phyloP scores from a whole-genome alignment of 192 early-diverging fungal genomes.

The Rhizoclosmatium sp. region DNA sequence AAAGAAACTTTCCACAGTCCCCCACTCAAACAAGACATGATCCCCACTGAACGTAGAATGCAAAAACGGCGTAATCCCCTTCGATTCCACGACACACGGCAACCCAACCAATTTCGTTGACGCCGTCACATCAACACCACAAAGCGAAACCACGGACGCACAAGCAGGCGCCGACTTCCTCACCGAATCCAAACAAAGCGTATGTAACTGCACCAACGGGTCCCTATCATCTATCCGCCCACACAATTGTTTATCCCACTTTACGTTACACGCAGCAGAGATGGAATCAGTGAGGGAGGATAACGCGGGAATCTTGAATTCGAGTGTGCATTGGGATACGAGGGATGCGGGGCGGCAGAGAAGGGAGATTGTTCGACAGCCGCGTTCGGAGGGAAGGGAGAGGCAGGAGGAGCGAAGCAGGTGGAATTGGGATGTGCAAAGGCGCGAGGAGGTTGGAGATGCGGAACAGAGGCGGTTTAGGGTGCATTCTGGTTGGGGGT shows the following conservation, averaged over 20 bases:
- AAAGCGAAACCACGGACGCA: too few species aligned
- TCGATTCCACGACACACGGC: neutral
- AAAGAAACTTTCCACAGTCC: neutral
- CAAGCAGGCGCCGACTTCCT: too few species aligned
- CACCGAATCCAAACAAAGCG: too few species aligned
- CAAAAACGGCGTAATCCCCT: conserved; percentile 11
- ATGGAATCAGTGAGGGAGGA: neutral
- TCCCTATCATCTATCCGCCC: too few species aligned
- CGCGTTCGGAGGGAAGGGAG: neutral
- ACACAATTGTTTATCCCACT: too few species aligned
- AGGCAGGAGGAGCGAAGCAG: conserved; percentile 7
- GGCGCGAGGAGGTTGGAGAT: too few species aligned
- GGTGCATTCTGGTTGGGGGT: too few species aligned
- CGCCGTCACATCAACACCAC: too few species aligned
- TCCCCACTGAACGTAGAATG: conserved; percentile 20
- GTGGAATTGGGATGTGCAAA: neutral
- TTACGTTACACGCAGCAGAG: too few species aligned
- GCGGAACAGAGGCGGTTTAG: too few species aligned
- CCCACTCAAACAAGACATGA: conserved; percentile 34
- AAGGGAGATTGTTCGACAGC: conserved; percentile 19
- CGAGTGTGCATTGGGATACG: conserved; percentile 22
- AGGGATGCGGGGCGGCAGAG: conserved; percentile 28
- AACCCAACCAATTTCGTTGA: neutral
- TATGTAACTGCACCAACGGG: too few species aligned
- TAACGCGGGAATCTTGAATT: neutral